Evolutionary conservation across 1,284 basidiomycete species (phyloP), one percentile per base, ranked within the genome.

Genomic region (Leccinum solheimii): DNA sequence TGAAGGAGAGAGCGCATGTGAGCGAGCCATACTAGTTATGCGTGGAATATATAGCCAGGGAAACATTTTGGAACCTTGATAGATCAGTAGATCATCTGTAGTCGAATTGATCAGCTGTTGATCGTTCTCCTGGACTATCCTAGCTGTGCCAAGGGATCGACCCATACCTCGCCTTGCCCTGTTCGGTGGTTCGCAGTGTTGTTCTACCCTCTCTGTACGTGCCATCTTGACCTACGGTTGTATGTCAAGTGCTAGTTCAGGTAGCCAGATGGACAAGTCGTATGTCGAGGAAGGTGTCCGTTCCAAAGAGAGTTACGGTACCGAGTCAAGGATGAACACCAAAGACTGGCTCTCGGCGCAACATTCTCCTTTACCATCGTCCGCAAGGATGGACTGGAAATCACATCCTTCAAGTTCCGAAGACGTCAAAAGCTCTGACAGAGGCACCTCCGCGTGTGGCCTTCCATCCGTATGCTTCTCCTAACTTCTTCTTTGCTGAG

Each of bases 1-100:
- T 80, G 65, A 16, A 69, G 36, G 61, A 68, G 3, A 68, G 45
- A 0, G 71, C 67, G 1, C 34, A 13, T 0, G 34, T 14, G 34
- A 36, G 34, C 5, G 14, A 14, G 13, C 34, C 34, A 0, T 36
- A 36, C 34, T 14, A 36, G 34, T 36, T 6, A 36, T n/a, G 8
- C 7, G 38, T n/a, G 16, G 38, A 16, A 40, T 40, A 40, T 16
- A 40, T 40, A 40, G 14, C 16, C 38, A 40, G 38, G 38, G 16
- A n/a, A 40, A 40, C 5, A 7, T 36, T 36, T 38, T 8, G 11
- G 14, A 38, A 38, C 14, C 14, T 38, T 38, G 36, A 14, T 0
- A 2, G 3, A 9, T 38, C 36, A 38, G 40, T 43, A 19, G 40
- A n/a, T 5, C n/a, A n/a, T 43, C n/a, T 19, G 1, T 40, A n/a